phyloP scores from a whole-genome alignment of 768 basidiomycete genomes.

The Podaxis carcinomalis region DNA sequence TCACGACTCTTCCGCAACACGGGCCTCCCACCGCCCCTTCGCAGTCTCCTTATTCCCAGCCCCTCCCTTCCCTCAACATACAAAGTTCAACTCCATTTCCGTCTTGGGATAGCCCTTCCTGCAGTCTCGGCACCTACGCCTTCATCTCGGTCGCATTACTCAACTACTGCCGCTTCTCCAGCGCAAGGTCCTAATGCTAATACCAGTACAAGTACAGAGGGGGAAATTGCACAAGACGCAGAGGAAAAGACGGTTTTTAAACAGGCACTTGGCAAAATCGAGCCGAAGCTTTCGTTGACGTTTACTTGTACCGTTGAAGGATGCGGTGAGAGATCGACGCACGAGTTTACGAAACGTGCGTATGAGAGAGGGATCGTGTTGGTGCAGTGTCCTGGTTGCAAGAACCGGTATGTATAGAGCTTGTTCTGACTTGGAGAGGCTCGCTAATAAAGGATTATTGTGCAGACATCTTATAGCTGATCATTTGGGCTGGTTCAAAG shows the following conservation, averaged over 20 bases:
- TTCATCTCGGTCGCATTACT: slow-evolving; percentile 8
- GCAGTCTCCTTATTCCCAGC: slow-evolving; percentile 33
- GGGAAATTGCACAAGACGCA: neutral
- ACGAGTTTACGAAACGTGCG: slow-evolving; percentile 79
- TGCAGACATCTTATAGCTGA: slow-evolving; percentile 82
- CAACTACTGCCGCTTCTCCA: neutral
- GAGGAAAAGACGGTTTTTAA: neutral
- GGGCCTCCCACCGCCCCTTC: slow-evolving; percentile 39
- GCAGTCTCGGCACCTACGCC: slow-evolving; percentile 12
- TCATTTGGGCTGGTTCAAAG: slow-evolving; percentile 90
- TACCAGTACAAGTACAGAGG: neutral
- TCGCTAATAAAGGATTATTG: neutral
- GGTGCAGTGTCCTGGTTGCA: slow-evolving; percentile 87
- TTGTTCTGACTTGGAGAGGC: neutral
- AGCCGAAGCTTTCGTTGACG: slow-evolving; percentile 68
- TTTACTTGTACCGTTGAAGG: slow-evolving; percentile 81
- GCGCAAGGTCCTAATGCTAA: neutral
- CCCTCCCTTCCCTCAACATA: slow-evolving; percentile 28
- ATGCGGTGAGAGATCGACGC: slow-evolving; percentile 77
- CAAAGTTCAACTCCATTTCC: slow-evolving; percentile 30
- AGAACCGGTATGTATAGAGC: slow-evolving; percentile 55
- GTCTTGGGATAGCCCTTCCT: slow-evolving; percentile 20
- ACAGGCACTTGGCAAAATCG: slow-evolving; percentile 17
- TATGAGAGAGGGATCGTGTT: slow-evolving; percentile 90
- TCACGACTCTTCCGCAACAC: slow-evolving; percentile 41